Evolutionary conservation across 805 yeast genomes (phyloP), one percentile per base, ranked within the genome.

Genomic region (Clavispora fructus): DNA sequence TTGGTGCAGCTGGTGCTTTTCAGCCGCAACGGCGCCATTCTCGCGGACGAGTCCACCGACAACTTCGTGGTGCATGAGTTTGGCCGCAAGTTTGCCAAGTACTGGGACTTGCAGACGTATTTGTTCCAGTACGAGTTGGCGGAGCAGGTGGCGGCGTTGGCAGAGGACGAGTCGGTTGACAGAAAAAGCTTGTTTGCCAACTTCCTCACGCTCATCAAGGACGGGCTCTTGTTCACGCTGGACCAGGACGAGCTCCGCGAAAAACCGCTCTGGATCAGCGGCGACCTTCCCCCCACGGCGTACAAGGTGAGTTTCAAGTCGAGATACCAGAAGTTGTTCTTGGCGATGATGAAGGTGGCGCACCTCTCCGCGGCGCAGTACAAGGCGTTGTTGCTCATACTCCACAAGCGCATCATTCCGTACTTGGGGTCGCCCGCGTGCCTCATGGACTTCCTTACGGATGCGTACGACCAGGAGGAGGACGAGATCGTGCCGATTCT

Each of bases 381-480:
- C 63, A 88, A 87, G 62, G 69, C 83, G 1, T 73, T 84, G 6
- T 69, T 92, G 46, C 67, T 80, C 5, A 75, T 90, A 2, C 62
- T 94, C 55, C 97, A 94, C 64, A 89, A 88, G 61, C 71, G 95
- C 50, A 75, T 94, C 37, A 83, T 92, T 32, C 97, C 97, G 33
- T 78, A 76, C 59, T 78, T 89, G 75, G 75, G 78, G 39, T 83
- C 82, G 53, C 96, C 98, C 7, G 85, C 87, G 38, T 74, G 78
- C 50, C 68, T 94, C 40, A 91, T 94, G 97, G 99, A 92, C 68
- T 94, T 92, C 62, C 71, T 92, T 49, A 89, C 97, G 0, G 95
- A 87, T 50, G 83, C 95, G 3, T 91, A 89, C 60, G 75, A 86
- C 53, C 58, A 61, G 39, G 59, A 56, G 31, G 68, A 65, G 26